Percentiles rank a stretch among this genome's conserved stretches.
These are phyloP conservation scores for Carex parvula DNA, from an alignment of 176 grass and related monocot species.

Conservation along the genomic window DNA sequence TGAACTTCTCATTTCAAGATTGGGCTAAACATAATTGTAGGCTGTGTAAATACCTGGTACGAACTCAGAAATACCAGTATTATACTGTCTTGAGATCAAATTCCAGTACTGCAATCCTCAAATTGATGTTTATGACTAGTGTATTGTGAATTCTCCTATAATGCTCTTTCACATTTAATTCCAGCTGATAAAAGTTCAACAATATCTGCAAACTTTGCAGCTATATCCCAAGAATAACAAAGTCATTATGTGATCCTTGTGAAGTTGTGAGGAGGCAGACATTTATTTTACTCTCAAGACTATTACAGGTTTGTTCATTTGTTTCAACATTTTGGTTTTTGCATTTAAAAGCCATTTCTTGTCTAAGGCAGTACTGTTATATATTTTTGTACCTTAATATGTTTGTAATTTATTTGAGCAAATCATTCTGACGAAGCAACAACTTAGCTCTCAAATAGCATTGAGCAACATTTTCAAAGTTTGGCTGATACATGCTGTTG, in stretches of 20 bases:
- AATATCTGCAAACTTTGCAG: conserved; percentile 43
- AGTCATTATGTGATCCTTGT: conserved; percentile 72
- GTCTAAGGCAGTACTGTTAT: background rate
- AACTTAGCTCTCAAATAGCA: background rate
- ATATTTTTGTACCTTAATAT: background rate
- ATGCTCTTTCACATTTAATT: conserved; percentile 17
- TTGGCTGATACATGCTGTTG: background rate
- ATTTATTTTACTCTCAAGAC: conserved; percentile 83
- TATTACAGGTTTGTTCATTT: conserved; percentile 62
- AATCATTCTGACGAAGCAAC: conserved; percentile 3
- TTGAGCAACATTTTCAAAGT: background rate
- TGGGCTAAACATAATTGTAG: background rate
- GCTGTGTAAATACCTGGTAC: background rate
- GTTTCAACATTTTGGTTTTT: conserved; percentile 16
- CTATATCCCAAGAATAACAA: conserved; percentile 90
- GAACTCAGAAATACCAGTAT: background rate
- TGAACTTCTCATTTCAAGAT: background rate
- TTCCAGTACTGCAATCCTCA: background rate
- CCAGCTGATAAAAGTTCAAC: conserved; percentile 24
- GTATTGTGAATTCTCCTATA: background rate
- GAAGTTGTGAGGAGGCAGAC: conserved; percentile 97
- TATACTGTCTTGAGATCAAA: background rate
- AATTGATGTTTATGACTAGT: background rate
- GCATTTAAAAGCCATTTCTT: background rate
- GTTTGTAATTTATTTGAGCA: background rate